Conservation (phyloP, 1,284 basidiomycete species). For the Porodaedalea pini region DNA sequence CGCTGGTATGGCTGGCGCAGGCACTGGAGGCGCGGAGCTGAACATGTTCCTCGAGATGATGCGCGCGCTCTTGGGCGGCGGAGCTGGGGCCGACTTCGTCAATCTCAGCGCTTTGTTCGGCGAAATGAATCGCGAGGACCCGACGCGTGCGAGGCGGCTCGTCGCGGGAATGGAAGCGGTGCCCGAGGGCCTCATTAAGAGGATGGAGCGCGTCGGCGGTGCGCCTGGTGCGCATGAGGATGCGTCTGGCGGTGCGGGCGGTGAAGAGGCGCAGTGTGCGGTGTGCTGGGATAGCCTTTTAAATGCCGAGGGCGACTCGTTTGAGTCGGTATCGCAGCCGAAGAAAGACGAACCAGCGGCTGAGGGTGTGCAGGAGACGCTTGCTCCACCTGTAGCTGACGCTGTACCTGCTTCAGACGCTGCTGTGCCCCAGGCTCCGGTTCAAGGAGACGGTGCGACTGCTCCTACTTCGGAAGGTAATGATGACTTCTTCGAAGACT, state of each 20-base stretch:
- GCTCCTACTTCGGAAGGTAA: not conserved
- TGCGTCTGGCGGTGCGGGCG: constrained; percentile 32
- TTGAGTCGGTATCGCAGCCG: constrained; percentile 22
- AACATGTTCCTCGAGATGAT: not conserved
- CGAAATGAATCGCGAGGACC: constrained; percentile 54
- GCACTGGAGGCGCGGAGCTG: not conserved
- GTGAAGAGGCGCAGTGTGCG: constrained; percentile 55
- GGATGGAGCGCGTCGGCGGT: constrained; percentile 57
- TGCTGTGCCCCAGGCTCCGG: not conserved
- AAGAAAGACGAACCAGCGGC: constrained; percentile 26
- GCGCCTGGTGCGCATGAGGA: constrained; percentile 37
- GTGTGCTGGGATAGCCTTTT: constrained; percentile 71
- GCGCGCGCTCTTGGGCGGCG: constrained; percentile 2
- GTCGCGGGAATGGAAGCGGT: constrained; percentile 64
- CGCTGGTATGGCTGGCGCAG: not conserved
- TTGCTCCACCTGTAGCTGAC: not conserved
- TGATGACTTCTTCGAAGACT: constrained; percentile 1
- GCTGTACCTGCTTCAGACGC: constrained; percentile 20
- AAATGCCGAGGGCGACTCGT: constrained; percentile 45
- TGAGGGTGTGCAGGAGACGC: constrained; percentile 23
- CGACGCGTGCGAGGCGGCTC: constrained; percentile 57
- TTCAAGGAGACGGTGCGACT: not conserved
- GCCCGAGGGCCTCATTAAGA: constrained; percentile 58
- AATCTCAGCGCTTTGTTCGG: constrained; percentile 23
- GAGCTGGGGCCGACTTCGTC: not conserved